Evolutionary conservation across 1,284 basidiomycete species (phyloP).

Genomic region (Moesziomyces parantarcticus): DNA sequence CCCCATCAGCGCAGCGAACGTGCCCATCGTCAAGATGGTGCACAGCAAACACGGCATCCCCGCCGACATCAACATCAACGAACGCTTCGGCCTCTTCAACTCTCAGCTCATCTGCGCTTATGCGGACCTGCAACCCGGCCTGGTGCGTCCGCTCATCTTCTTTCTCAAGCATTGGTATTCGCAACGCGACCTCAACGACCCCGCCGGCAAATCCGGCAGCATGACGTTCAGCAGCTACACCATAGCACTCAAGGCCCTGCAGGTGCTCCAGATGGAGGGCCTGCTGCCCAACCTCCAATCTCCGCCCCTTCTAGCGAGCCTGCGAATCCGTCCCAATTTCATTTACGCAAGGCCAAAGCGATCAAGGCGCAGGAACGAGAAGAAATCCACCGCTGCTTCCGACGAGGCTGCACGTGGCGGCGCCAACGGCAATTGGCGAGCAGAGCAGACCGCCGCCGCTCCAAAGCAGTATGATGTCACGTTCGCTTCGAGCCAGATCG

Average conservation of each 20-base stretch:
- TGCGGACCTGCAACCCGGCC: conserved; percentile 46
- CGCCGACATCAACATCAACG: conserved; percentile 61
- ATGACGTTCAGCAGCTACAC: conserved; percentile 59
- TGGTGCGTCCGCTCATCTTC: conserved; percentile 55
- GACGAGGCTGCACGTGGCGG: background rate
- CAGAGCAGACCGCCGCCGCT: conserved; percentile 1
- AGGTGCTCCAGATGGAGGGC: conserved; percentile 61
- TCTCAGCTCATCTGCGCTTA: conserved; percentile 54
- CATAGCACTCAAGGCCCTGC: conserved; percentile 59
- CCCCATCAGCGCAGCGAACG: conserved; percentile 46
- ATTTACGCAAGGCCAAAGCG: conserved; percentile 48
- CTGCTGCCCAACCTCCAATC: conserved; percentile 68
- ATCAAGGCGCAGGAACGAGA: conserved; percentile 15
- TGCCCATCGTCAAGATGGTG: conserved; percentile 61
- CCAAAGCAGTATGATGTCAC: conserved; percentile 38
- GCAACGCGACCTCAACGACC: conserved; percentile 54
- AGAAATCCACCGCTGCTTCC: background rate
- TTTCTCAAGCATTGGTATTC: conserved; percentile 60
- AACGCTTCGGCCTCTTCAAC: conserved; percentile 59
- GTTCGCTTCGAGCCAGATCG: conserved; percentile 11
- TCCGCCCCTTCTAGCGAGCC: conserved; percentile 43
- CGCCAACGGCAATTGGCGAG: conserved; percentile 2
- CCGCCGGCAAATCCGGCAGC: conserved; percentile 40
- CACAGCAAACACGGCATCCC: conserved; percentile 29
- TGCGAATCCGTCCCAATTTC: conserved; percentile 21